Percentiles rank a stretch among this genome's conserved stretches.
Evolutionary conservation across 169 alveolate species (phyloP).

Genomic region (Cyclospora cayetanensis): DNA sequence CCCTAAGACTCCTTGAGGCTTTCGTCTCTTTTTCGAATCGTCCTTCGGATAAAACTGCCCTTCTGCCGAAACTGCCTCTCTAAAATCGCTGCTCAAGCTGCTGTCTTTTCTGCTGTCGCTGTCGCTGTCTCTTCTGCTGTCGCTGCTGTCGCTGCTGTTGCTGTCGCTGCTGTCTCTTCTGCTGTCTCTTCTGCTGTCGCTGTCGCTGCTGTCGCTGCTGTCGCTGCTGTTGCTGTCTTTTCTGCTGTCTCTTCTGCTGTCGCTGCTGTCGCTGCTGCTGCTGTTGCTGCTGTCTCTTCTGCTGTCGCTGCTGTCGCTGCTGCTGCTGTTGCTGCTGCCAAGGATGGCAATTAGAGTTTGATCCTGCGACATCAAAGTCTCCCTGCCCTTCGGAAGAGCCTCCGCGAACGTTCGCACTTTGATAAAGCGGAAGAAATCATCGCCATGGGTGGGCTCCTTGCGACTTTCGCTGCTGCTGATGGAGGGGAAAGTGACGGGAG

Average conservation of each 20-base stretch:
- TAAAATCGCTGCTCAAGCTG: too few relatives aligned
- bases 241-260: background rate
- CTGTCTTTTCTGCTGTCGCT: too few relatives aligned
- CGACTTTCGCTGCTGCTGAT: background rate
- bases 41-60: too few relatives aligned
- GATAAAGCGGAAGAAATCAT: background rate
- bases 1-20: too few relatives aligned
- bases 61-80: too few relatives aligned
- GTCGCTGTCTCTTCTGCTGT: too few relatives aligned
- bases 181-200: background rate
- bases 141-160: too few relatives aligned
- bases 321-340: background rate
- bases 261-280: background rate
- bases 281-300: background rate
- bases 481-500: too few relatives aligned
- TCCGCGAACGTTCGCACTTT: background rate
- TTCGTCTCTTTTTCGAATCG: too few relatives aligned
- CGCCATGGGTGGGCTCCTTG: background rate
- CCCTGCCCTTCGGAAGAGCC: background rate
- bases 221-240: background rate
- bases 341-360: background rate
- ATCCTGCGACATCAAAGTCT: background rate
- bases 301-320: background rate
- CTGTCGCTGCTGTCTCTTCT: background rate
- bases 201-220: background rate